Percentiles rank a stretch among this genome's conserved stretches.
Conservation (phyloP, 192 early-diverging fungal species). For the Pecoramyces ruminantium region DNA sequence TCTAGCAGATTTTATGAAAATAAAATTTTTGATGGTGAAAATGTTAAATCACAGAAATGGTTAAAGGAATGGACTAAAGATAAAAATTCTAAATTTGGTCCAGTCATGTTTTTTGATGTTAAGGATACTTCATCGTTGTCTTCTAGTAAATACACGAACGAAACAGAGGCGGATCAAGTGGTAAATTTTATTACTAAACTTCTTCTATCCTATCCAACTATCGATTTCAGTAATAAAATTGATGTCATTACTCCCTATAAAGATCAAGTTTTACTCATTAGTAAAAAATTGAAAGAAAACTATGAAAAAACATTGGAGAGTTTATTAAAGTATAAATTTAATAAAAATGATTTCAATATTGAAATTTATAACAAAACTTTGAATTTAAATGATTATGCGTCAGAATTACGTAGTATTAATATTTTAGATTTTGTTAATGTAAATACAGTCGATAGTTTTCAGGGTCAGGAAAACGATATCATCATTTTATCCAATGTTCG, state of each 20-base stretch:
- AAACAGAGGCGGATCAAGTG: not conserved
- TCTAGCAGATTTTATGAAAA: conserved; percentile 62
- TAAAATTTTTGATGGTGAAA: conserved; percentile 46
- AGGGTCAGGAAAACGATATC: conserved; percentile 96
- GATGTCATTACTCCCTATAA: conserved; percentile 89
- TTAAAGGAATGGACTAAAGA: conserved; percentile 20
- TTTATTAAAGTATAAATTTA: no score
- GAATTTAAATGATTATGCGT: no score
- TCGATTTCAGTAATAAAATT: conserved; percentile 41
- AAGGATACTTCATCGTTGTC: conserved; percentile 22
- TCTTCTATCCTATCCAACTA: not conserved
- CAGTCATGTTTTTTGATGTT: conserved; percentile 66
- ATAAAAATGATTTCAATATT: no score
- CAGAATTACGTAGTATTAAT: no score
- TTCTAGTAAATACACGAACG: no score
- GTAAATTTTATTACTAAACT: not conserved
- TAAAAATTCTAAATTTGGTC: conserved; percentile 20
- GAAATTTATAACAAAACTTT: no score
- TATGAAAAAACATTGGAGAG: not conserved
- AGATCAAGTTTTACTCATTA: conserved; percentile 58
- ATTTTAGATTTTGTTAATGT: conserved; percentile 64
- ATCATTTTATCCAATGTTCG: conserved; percentile 90
- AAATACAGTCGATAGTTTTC: conserved; percentile 91
- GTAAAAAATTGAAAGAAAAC: conserved; percentile 32
- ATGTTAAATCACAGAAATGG: conserved; percentile 50